Evolutionary conservation across 1,284 basidiomycete genomes (phyloP), one percentile per base, ranked within the genome.

Genomic region (Xanthoconium separans): DNA sequence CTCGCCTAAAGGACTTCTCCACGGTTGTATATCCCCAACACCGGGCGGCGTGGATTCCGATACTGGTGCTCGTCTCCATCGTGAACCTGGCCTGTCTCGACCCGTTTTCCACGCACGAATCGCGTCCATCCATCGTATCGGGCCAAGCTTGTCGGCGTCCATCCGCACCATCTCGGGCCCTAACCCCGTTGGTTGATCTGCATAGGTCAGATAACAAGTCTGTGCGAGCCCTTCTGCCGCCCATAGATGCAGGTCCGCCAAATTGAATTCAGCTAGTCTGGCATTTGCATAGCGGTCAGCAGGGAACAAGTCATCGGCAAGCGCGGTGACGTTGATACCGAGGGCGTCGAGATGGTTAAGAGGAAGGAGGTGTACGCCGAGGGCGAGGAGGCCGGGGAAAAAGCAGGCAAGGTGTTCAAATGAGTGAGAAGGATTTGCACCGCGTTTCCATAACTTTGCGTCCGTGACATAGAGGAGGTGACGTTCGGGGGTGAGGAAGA

Each of bases 361-460:
- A 15, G 80, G 81, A 27, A 90, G 76, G 1, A 79, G 80, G 54
- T 83, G 78, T 0, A 74, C 85, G 39, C 89, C 89, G 16, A 91
- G 80, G 3, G 88, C 87, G 37, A 91, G 76, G 15, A 90, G 73
- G 11, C 87, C 89, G 1, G 87, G 86, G 49, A 89, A 75, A 75
- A 91, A 91, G 69, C 89, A 91, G 2, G 87, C 81, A 45, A 91
- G 75, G 62, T 91, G 89, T 61, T 91, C 86, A 57, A 89, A 82
- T n/a, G 60, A 65, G 62, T 85, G 80, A 5, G 77, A 72, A 8
- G 82, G 75, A 2, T 53, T 44, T n/a, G 57, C 54, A 18, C 60
- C 12, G 9, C 56, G 51, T 59, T 61, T 34, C 62, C 57, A 34
- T 60, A 65, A 62, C 13, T 44, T 55, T 15, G 72, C 74, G 61